phyloP scores from a whole-genome alignment of 495 filamentous ascomycete species.

The Daldinia loculata region DNA sequence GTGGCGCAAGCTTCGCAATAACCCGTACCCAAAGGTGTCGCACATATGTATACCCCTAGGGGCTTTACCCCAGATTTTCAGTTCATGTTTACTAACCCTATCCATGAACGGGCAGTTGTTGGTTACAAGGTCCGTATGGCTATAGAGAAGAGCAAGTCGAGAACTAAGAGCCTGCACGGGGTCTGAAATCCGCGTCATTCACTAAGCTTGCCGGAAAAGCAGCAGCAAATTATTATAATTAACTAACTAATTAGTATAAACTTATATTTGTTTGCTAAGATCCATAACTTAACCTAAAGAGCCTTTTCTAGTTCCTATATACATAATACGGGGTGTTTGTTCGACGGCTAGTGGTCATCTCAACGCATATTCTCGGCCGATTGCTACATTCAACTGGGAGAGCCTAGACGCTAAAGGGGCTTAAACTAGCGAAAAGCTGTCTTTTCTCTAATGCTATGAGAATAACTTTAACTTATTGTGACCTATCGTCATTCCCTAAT shows the following conservation, averaged over 20 bases:
- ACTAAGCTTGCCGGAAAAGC: slow-evolving; percentile 17
- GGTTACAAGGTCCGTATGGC: slow-evolving; percentile 14
- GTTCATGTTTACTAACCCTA: slow-evolving; percentile 5
- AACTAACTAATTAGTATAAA: slow-evolving; percentile 8
- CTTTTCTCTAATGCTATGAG: background rate
- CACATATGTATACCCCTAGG: slow-evolving; percentile 29
- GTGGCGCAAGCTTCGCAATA: slow-evolving; percentile 32
- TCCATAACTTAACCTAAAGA: slow-evolving; percentile 11
- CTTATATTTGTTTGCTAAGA: slow-evolving; percentile 33
- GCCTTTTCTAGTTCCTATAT: slow-evolving; percentile 11
- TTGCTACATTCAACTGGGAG: slow-evolving; percentile 1
- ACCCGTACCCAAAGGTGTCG: slow-evolving; percentile 40
- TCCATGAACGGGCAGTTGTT: slow-evolving; percentile 8
- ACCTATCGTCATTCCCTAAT: slow-evolving; percentile 4
- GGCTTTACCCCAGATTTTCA: slow-evolving; percentile 42
- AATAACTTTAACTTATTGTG: background rate
- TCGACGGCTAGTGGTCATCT: background rate
- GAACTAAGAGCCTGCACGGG: background rate
- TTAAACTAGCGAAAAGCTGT: background rate
- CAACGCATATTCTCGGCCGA: slow-evolving; percentile 6
- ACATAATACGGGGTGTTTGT: no score
- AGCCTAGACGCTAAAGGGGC: background rate
- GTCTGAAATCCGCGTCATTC: background rate
- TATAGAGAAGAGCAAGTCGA: slow-evolving; percentile 1
- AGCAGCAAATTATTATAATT: slow-evolving; percentile 15